Conservation (phyloP, 805 yeast species). For the Yamadazyma tumulicola region DNA sequence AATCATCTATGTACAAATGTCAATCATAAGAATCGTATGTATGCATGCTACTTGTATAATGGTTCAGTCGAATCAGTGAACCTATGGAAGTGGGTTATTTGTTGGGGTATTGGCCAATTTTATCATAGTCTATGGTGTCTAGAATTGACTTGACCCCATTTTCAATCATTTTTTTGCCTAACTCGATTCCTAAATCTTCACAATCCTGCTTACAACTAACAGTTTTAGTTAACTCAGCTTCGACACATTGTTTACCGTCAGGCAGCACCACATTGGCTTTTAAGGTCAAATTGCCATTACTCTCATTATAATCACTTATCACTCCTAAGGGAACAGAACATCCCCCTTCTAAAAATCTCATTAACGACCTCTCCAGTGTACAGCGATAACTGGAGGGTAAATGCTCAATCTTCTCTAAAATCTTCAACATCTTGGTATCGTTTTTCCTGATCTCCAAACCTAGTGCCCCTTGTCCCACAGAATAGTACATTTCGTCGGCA, state of each 20-base stretch:
- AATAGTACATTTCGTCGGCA: constrained; percentile 82
- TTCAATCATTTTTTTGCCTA: constrained; percentile 64
- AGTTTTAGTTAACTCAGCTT: constrained; percentile 41
- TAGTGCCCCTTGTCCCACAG: constrained; percentile 98
- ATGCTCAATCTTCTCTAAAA: constrained; percentile 66
- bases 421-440: constrained; percentile 55
- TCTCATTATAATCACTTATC: constrained; percentile 49
- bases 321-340: constrained; percentile 98
- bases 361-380: constrained; percentile 79
- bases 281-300: constrained; percentile 45
- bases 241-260: constrained; percentile 72
- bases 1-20: no score
- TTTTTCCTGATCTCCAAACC: constrained; percentile 83
- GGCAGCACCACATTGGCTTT: constrained; percentile 79
- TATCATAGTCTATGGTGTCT: constrained; percentile 72
- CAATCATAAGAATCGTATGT: no score
- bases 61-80: no score
- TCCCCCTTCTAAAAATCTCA: constrained; percentile 93
- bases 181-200: constrained; percentile 58
- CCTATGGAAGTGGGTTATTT: no score
- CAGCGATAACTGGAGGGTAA: constrained; percentile 68
- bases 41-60: no score
- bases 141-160: constrained; percentile 83
- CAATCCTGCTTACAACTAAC: constrained; percentile 58
- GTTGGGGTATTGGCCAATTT: constrained; percentile 40